Conservation (phyloP, 495 filamentous ascomycete genomes). For the Tetracladium setigerum region DNA sequence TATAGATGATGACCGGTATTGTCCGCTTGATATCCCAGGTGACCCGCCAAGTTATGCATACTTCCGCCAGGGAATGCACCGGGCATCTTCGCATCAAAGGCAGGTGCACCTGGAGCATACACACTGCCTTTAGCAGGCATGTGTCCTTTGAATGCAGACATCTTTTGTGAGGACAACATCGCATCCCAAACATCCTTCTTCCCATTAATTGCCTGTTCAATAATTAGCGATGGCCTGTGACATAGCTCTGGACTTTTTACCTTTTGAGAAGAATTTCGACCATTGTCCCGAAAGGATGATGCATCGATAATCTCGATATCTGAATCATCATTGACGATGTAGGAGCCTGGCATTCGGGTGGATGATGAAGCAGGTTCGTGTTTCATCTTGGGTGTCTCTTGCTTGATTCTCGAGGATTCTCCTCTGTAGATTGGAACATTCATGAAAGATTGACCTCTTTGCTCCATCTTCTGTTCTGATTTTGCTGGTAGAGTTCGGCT, state of each 20-base stretch:
- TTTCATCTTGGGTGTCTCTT: background rate
- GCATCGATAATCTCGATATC: conserved; percentile 21
- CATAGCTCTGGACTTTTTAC: no score
- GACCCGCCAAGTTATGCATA: background rate
- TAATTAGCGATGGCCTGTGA: no score
- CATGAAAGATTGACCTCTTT: background rate
- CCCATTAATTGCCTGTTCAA: conserved; percentile 3
- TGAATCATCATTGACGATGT: conserved; percentile 10
- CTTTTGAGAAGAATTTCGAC: conserved; percentile 2
- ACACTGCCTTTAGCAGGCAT: background rate
- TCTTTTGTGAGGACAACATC: no score
- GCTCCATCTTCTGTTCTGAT: background rate
- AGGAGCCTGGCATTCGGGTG: conserved; percentile 8
- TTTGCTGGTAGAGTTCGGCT: background rate
- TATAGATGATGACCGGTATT: background rate
- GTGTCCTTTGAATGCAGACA: background rate
- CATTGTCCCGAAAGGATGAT: conserved; percentile 14
- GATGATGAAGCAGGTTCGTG: background rate
- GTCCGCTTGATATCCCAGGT: background rate
- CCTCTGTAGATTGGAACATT: background rate
- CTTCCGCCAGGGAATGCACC: background rate
- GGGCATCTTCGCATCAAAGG: background rate
- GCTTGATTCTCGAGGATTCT: background rate
- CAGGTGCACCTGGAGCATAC: conserved; percentile 1
- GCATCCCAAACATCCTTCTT: background rate